Base-by-base conservation (phyloP, 116 monocot genomes). In the Zostera marina region DNA sequence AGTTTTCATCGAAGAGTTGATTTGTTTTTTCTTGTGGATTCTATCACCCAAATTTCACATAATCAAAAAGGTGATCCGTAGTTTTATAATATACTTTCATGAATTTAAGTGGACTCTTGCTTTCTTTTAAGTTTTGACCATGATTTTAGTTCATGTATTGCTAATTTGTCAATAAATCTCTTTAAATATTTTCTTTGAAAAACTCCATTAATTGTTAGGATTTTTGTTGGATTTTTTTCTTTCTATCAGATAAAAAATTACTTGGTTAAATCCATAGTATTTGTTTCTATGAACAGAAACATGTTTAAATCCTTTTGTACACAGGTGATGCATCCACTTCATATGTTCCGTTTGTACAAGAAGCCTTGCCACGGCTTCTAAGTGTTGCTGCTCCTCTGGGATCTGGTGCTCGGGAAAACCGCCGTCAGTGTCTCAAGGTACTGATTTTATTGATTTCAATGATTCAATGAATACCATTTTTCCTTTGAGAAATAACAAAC, bases 391-490 rank as follows among this genome's bases (percentile, higher is more conserved):
- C 81, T 72, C 94, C 94, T 47, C 59, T 82, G 44, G 94, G 85
- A 70, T 52, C 76, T 52, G 71, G 73, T 63, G 84, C 82, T 62
- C 79, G 82, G 70, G 94, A 94, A 72, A 94, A 94, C 63, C 79
- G 88, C 32, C 84, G 88, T 16, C 94, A 94, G 56, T 94, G 94
- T 66, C 75, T 85, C 52, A 94, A 94, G 88, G 94, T 84, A 78
- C 61, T 56, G 43, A 0, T 45, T 26, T 15, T 32, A 45, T 22
- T 10, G 56, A 9, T 70, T 57, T 1, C 40, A 26, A 49, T 32
- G 32, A 32, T 57, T 1, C 40, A 26, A 49, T 32, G 32, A 32
- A 32, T 26, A 26, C 32, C 22, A n/a, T 9, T 22, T 47, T 42
- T 9, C 19, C 6, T 5, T 32, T 32, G 32, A 6, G 22, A 13